Evolutionary conservation across 192 early-diverging fungal genomes (phyloP).

Genomic region (Chytriomyces hyalinus): DNA sequence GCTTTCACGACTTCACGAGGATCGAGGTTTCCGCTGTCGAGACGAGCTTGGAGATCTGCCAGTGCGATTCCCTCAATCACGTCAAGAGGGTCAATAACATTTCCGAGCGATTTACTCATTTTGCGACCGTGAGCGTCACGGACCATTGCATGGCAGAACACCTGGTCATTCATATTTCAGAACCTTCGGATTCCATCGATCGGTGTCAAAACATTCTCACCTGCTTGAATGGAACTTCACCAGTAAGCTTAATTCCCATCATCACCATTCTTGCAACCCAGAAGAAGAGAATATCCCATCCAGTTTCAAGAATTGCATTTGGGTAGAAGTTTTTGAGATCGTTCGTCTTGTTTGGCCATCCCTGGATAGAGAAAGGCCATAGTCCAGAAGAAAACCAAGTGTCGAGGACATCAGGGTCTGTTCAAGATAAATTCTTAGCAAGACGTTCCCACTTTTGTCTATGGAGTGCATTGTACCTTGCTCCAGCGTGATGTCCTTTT

Average conservation of each 20-base stretch:
- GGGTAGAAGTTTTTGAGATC: conserved; percentile 91
- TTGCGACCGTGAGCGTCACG: conserved; percentile 98
- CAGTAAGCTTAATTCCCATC: conserved; percentile 94
- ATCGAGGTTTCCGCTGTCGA: conserved; percentile 88
- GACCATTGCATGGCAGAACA: conserved; percentile 98
- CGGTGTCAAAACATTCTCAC: conserved; percentile 16
- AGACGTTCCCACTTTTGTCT: not conserved
- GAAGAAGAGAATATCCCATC: conserved; percentile 99
- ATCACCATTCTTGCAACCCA: conserved; percentile 99
- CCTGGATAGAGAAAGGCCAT: conserved; percentile 98
- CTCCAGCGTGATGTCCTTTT: conserved; percentile 79
- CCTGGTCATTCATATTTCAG: conserved; percentile 40
- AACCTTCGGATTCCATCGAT: too few relatives aligned
- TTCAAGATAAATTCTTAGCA: not conserved
- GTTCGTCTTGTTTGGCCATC: conserved; percentile 91
- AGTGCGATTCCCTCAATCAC: conserved; percentile 94
- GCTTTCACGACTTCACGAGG: conserved; percentile 87
- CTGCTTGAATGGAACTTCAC: conserved; percentile 89
- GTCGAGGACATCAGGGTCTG: conserved; percentile 94
- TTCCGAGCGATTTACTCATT: conserved; percentile 96
- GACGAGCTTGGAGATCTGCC: conserved; percentile 73
- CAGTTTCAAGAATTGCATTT: conserved; percentile 90
- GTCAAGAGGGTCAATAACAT: conserved; percentile 97
- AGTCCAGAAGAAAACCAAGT: conserved; percentile 99
- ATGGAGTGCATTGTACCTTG: conserved; percentile 54